Evolutionary conservation across 345 rosid species (phyloP).

Genomic region (Camelina laxa): DNA sequence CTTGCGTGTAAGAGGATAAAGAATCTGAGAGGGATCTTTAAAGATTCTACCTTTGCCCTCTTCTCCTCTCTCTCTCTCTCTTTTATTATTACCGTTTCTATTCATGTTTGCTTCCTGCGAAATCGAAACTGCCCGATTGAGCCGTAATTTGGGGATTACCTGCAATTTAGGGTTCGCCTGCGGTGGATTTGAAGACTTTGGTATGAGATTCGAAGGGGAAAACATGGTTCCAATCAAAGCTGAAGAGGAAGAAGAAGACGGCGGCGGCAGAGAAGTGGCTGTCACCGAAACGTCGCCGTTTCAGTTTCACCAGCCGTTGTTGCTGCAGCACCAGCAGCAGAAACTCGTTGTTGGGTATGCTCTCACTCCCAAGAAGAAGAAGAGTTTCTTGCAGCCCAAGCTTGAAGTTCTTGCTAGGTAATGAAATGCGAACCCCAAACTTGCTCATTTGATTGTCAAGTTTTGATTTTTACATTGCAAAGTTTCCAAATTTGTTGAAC

Average conservation of each 20-base stretch:
- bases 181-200: constrained; percentile 39
- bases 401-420: constrained; percentile 77
- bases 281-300: constrained; percentile 33
- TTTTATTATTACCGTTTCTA: neutral
- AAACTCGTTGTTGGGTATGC: constrained; percentile 83
- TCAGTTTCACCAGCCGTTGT: constrained; percentile 21
- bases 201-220: constrained; percentile 59
- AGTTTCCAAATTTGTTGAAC: constrained; percentile 20
- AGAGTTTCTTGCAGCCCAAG: constrained; percentile 89
- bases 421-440: neutral
- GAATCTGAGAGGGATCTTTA: constrained; percentile 41
- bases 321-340: constrained; percentile 43
- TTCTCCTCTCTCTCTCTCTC: neutral
- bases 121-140: constrained; percentile 41
- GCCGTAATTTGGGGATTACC: constrained; percentile 44
- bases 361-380: constrained; percentile 86
- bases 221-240: constrained; percentile 40
- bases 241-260: constrained; percentile 35
- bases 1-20: constrained; percentile 18
- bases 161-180: constrained; percentile 48
- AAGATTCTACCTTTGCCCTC: constrained; percentile 37
- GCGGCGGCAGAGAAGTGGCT: neutral
- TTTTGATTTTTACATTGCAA: neutral
- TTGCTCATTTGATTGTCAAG: constrained; percentile 19
- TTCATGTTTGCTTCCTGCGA: constrained; percentile 39